Base-by-base conservation (phyloP, 73 alveolate species). In the Halteria grandinella region DNA sequence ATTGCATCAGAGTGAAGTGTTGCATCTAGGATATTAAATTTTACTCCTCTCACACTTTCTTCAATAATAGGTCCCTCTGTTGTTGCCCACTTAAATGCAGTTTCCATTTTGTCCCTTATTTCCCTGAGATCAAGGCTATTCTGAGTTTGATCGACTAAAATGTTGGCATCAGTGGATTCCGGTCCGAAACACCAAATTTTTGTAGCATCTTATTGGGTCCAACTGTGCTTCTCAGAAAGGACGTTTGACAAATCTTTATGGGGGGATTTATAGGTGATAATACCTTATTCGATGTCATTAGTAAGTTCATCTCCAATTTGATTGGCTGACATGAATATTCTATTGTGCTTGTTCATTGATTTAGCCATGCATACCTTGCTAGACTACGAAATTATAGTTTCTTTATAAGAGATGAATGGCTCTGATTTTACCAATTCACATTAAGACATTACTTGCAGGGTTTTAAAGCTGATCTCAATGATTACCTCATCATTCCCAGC, bases 161-260 rank as follows among this genome's bases (percentile, higher is more conserved):
- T 85, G 87, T 97, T 97, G 34, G 99, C 97, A 33, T 99, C 99
- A 17, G 87, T 55, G 87, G 89, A 82, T 47, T 94, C 97, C 37
- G 99, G 99, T 8, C 99, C 99, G 88, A 87, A 97, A 83, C 95
- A 88, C 99, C 99, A 97, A 83, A 96, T 87, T 91, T 94, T 97
- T 75, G 88, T 87, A 54, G 98, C 98, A 45, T 90, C 98, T 75
- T 69, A 70, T 62, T 72, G 55, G 85, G 91, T 96, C 99, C 98
- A 94, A n/a, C 82, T 96, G 90, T 86, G 95, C 75, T 95, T 82
- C 70, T 93, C 98, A 45, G 71, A 69, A 64, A 97, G 86, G 64
- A 88, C 44, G 79, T 89, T 94, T 71, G 98, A 87, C 69, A 98
- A 93, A 36, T 33, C 93, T 89, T 95, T 94, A n/a, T 93, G 91